Percentiles rank a stretch among this genome's conserved stretches.
These are phyloP conservation scores for Diaporthe capsici DNA, from an alignment of 2,329 filamentous ascomycete species.

Conservation along the genomic window DNA sequence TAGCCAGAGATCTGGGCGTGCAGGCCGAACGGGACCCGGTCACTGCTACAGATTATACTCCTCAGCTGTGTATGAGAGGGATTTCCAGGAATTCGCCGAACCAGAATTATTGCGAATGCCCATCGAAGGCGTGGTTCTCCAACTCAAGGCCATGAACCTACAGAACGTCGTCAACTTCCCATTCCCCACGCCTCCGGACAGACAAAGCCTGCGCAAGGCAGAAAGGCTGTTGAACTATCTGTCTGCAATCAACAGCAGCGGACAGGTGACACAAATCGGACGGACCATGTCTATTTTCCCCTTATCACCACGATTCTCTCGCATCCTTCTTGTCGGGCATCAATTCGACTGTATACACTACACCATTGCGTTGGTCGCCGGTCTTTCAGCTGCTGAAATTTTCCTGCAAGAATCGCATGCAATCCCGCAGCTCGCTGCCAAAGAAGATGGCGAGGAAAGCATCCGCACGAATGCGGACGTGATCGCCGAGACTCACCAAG, in stretches of 20 bases:
- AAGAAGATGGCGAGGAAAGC: slow-evolving; percentile 61
- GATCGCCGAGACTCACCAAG: slow-evolving; percentile 77
- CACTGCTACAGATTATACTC: slow-evolving; percentile 97
- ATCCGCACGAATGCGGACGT: slow-evolving; percentile 77
- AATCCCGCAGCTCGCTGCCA: slow-evolving; percentile 69
- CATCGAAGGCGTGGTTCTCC: slow-evolving; percentile 91
- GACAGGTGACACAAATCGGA: slow-evolving; percentile 84
- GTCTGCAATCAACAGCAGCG: slow-evolving; percentile 79
- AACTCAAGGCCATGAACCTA: slow-evolving; percentile 95
- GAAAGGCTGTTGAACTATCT: slow-evolving; percentile 90
- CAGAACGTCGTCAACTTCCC: slow-evolving; percentile 94
- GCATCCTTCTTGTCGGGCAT: slow-evolving; percentile 91
- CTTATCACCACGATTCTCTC: slow-evolving; percentile 88
- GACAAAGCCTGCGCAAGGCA: slow-evolving; percentile 81
- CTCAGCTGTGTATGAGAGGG: slow-evolving; percentile 91
- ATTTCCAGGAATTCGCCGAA: slow-evolving; percentile 87
- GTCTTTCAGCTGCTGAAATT: slow-evolving; percentile 88
- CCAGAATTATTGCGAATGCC: slow-evolving; percentile 93
- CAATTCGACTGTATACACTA: slow-evolving; percentile 86
- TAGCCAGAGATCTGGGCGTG: slow-evolving; percentile 91
- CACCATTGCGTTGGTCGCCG: slow-evolving; percentile 89
- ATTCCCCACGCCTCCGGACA: slow-evolving; percentile 91
- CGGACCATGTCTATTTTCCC: slow-evolving; percentile 90
- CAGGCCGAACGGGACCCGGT: slow-evolving; percentile 93
- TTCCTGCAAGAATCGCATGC: slow-evolving; percentile 88